A percentile compares a stretch with the other conserved stretches of the same genome.
These are phyloP conservation scores for Tylopilus sp. DNA, from an alignment of 768 basidiomycete genomes.

Conservation along the genomic window DNA sequence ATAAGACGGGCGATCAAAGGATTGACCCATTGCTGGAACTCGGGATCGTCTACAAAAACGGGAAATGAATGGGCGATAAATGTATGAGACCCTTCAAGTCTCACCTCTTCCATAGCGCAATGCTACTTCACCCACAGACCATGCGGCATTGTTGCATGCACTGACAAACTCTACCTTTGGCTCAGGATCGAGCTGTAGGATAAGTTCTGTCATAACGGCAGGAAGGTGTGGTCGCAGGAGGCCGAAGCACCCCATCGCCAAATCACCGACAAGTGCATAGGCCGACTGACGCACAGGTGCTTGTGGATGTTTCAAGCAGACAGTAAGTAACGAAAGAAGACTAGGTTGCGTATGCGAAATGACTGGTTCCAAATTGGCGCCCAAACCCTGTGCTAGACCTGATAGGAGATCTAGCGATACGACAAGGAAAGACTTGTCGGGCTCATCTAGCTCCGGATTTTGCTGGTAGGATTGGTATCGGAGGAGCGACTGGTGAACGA, in stretches of 20 bases:
- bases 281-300: conserved; percentile 94
- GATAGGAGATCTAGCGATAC: conserved; percentile 97
- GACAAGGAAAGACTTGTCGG: conserved; percentile 95
- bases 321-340: conserved; percentile 74
- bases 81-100: background rate
- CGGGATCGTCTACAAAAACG: conserved; percentile 57
- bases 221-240: conserved; percentile 84
- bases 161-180: conserved; percentile 93
- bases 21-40: conserved; percentile 91
- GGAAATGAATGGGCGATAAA: conserved; percentile 2
- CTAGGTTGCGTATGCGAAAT: conserved; percentile 71
- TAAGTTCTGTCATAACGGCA: conserved; percentile 86
- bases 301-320: conserved; percentile 94
- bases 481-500: conserved; percentile 79
- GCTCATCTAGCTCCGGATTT: conserved; percentile 89
- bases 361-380: conserved; percentile 69
- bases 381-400: conserved; percentile 92
- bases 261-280: conserved; percentile 96
- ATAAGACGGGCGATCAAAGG: conserved; percentile 85
- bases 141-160: conserved; percentile 98
- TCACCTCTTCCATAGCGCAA: conserved; percentile 82
- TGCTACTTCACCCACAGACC: conserved; percentile 99
- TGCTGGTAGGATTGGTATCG: conserved; percentile 87
- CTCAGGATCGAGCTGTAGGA: conserved; percentile 86
- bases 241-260: conserved; percentile 93